Percentiles rank a stretch among this genome's conserved stretches.
These are phyloP conservation scores for Hortaea sp. DNA, from an alignment of 2,329 filamentous ascomycete genomes.

Conservation along the genomic window DNA sequence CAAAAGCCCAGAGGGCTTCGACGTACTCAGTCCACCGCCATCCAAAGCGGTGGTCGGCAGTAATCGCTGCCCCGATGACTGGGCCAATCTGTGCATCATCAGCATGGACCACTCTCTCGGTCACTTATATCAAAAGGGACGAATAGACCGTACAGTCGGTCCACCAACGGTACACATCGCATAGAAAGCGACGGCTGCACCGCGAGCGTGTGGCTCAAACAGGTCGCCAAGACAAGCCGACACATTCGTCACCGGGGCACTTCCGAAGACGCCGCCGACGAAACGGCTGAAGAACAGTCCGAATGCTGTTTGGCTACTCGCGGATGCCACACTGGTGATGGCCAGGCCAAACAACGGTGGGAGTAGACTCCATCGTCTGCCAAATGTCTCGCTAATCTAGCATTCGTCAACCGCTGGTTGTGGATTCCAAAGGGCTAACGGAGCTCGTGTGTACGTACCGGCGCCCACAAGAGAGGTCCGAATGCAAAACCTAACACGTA, in stretches of 20 bases:
- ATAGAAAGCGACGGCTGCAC: constrained; percentile 31
- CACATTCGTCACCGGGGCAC: constrained; percentile 34
- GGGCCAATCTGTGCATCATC: constrained; percentile 21
- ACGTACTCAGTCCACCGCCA: constrained; percentile 40
- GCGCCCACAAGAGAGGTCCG: constrained; percentile 31
- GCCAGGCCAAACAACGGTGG: constrained; percentile 33
- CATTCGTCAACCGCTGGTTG: neutral
- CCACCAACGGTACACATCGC: constrained; percentile 31
- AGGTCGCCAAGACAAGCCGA: constrained; percentile 36
- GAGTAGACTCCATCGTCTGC: constrained; percentile 35
- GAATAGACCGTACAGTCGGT: constrained; percentile 16
- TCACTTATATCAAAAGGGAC: too few species aligned
- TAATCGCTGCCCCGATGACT: constrained; percentile 32
- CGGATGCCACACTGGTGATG: constrained; percentile 39
- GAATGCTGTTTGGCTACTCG: constrained; percentile 27
- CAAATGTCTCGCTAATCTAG: constrained; percentile 29
- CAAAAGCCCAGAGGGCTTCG: constrained; percentile 31
- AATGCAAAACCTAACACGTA: constrained; percentile 38
- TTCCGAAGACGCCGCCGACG: constrained; percentile 36
- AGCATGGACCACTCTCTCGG: neutral
- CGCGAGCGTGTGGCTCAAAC: constrained; percentile 28
- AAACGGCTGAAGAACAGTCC: constrained; percentile 34
- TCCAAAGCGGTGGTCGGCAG: constrained; percentile 29
- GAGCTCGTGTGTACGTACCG: constrained; percentile 6
- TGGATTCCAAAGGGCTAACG: constrained; percentile 10